phyloP scores from a whole-genome alignment of 331 rosid genomes.

The Stylosanthes scabra region DNA sequence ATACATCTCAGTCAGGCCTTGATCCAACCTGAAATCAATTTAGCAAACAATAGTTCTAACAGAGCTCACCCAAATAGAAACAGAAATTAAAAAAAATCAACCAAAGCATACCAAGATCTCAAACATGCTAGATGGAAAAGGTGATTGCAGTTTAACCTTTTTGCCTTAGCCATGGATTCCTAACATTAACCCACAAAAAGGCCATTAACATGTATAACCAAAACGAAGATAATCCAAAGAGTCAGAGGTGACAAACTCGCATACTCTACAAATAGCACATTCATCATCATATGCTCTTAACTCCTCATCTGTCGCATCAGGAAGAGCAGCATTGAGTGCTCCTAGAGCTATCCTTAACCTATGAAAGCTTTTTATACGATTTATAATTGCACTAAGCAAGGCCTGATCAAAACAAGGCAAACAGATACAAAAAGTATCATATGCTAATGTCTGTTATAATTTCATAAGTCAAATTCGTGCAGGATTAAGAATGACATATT shows the following conservation, averaged over 20 bases:
- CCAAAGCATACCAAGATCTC: slow-evolving; percentile 90
- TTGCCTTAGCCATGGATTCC: slow-evolving; percentile 99
- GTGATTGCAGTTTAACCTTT: slow-evolving; percentile 87
- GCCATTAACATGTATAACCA: slow-evolving; percentile 37
- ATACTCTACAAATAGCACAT: slow-evolving; percentile 98
- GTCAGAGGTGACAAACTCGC: slow-evolving; percentile 27
- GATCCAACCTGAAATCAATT: slow-evolving; percentile 88
- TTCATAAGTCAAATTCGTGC: slow-evolving; percentile 17
- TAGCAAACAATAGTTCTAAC: slow-evolving; percentile 32
- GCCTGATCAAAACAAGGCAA: slow-evolving; percentile 65
- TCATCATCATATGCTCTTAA: slow-evolving; percentile 87
- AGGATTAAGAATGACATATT: slow-evolving; percentile 47
- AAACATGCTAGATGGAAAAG: slow-evolving; percentile 96
- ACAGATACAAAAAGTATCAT: slow-evolving; percentile 33
- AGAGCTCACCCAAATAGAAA: slow-evolving; percentile 31
- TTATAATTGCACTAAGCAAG: slow-evolving; percentile 80
- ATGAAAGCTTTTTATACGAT: slow-evolving; percentile 77
- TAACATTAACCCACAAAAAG: slow-evolving; percentile 43
- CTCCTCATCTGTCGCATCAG: slow-evolving; percentile 92
- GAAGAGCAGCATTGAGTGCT: slow-evolving; percentile 96
- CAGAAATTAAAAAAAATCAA: slow-evolving; percentile 26
- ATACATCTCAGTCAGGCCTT: slow-evolving; percentile 85
- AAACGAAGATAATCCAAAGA: slow-evolving; percentile 26
- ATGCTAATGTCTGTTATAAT: slow-evolving; percentile 19
- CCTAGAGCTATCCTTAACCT: slow-evolving; percentile 88